These are phyloP conservation scores for Paramecium biaurelia DNA, from an alignment of 73 alveolate genomes.

Conservation along the genomic window DNA sequence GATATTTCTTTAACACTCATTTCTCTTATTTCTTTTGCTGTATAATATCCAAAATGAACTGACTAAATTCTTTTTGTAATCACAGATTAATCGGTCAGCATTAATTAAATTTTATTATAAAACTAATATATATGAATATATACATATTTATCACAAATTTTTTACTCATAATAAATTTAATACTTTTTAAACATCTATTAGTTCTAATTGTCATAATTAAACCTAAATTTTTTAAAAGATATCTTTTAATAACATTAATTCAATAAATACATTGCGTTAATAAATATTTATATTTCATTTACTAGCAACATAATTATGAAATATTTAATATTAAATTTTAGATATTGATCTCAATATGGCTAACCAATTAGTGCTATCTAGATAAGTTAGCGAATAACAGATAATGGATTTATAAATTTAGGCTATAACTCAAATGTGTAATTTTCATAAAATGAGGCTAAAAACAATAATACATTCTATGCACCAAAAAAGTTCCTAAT, in stretches of 20 bases:
- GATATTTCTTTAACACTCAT: conserved; percentile 71
- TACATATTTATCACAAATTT: neutral
- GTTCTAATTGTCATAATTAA: too few relatives aligned
- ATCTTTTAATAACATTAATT: too few relatives aligned
- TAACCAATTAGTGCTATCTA: neutral
- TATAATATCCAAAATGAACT: conserved; percentile 70
- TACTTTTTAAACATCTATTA: too few relatives aligned
- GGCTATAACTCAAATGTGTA: neutral
- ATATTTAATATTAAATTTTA: neutral
- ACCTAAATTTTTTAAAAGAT: too few relatives aligned
- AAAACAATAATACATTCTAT: neutral
- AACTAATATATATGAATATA: neutral
- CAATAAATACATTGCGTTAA: neutral
- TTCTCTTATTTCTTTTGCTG: conserved; percentile 77
- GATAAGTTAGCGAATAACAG: neutral
- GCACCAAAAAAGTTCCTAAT: neutral
- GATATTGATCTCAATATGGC: neutral
- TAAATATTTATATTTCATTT: neutral
- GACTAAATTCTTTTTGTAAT: neutral
- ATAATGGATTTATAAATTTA: neutral
- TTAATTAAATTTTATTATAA: conserved; percentile 19
- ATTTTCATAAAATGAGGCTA: neutral
- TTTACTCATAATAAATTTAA: neutral
- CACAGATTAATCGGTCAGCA: conserved; percentile 44
- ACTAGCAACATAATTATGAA: neutral